phyloP scores from a whole-genome alignment of 75 land plant genomes.

The Sequoiadendron giganteum region DNA sequence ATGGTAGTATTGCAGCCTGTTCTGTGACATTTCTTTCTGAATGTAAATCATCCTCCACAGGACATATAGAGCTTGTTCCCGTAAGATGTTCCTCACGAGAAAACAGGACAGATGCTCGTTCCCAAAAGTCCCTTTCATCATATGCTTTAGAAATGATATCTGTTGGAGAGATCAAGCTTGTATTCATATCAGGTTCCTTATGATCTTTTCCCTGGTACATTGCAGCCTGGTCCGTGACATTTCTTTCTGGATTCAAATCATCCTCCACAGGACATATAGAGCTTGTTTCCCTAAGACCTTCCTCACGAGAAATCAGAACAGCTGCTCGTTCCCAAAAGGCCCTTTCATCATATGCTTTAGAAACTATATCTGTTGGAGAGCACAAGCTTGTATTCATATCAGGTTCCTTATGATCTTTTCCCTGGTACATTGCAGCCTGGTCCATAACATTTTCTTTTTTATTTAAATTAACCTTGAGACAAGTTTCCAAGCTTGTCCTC shows the following conservation, averaged over 20 bases:
- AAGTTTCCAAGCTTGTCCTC: neutral
- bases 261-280: neutral
- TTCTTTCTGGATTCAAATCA: constrained; percentile 3
- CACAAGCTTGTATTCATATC: neutral
- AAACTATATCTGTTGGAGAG: neutral
- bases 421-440: neutral
- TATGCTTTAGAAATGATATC: too few relatives aligned
- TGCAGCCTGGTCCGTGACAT: too few relatives aligned
- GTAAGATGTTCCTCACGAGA: too few relatives aligned
- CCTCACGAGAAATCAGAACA: neutral
- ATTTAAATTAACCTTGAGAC: neutral
- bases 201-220: too few relatives aligned
- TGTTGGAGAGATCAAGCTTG: too few relatives aligned
- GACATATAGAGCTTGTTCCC: neutral
- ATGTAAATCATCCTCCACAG: neutral
- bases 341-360: neutral
- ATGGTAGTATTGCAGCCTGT: neutral
- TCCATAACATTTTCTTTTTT: constrained; percentile 1
- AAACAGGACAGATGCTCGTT: too few relatives aligned
- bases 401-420: neutral
- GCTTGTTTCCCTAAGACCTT: neutral
- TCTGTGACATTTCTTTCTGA: neutral
- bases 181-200: too few relatives aligned
- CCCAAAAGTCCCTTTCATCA: too few relatives aligned
- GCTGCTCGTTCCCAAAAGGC: neutral